Evolutionary conservation across 805 yeast species (phyloP).

Genomic region (Candida odintsovae): DNA sequence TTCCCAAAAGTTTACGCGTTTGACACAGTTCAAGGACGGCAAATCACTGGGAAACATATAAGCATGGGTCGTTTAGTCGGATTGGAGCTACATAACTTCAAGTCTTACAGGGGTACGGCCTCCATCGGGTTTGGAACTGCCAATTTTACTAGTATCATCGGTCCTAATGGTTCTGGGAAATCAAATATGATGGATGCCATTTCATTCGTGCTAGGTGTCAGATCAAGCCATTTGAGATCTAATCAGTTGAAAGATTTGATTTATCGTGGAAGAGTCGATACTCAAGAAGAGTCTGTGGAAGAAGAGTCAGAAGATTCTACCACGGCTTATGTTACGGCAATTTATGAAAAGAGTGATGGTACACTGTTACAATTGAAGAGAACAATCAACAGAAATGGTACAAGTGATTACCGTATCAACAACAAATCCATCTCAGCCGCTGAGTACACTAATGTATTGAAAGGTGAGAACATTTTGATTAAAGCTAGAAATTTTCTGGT

Average conservation of each 20-base stretch:
- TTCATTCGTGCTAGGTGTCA: slow-evolving; percentile 86
- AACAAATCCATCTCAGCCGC: slow-evolving; percentile 52
- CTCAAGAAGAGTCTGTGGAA: slow-evolving; percentile 21
- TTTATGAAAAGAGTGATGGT: slow-evolving; percentile 61
- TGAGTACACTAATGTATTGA: slow-evolving; percentile 62
- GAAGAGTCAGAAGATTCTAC: slow-evolving; percentile 17
- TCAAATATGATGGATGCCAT: slow-evolving; percentile 97
- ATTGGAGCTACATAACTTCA: slow-evolving; percentile 78
- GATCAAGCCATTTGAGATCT: slow-evolving; percentile 72
- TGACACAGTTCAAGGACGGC: not conserved
- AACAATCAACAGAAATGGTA: slow-evolving; percentile 50
- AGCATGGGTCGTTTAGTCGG: slow-evolving; percentile 80
- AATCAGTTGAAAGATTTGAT: slow-evolving; percentile 67
- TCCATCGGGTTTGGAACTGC: slow-evolving; percentile 79
- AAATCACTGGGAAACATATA: not conserved
- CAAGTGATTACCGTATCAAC: slow-evolving; percentile 64
- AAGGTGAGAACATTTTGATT: slow-evolving; percentile 73
- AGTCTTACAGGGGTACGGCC: slow-evolving; percentile 78
- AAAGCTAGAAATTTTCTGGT: slow-evolving; percentile 90
- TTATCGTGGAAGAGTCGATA: slow-evolving; percentile 59
- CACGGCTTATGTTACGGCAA: slow-evolving; percentile 70
- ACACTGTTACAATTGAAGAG: slow-evolving; percentile 58
- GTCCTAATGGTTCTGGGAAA: slow-evolving; percentile 99
- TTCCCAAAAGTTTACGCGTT: not conserved
- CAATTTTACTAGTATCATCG: slow-evolving; percentile 83